phyloP scores from a whole-genome alignment of 169 alveolate genomes.

The Babesia microti region DNA sequence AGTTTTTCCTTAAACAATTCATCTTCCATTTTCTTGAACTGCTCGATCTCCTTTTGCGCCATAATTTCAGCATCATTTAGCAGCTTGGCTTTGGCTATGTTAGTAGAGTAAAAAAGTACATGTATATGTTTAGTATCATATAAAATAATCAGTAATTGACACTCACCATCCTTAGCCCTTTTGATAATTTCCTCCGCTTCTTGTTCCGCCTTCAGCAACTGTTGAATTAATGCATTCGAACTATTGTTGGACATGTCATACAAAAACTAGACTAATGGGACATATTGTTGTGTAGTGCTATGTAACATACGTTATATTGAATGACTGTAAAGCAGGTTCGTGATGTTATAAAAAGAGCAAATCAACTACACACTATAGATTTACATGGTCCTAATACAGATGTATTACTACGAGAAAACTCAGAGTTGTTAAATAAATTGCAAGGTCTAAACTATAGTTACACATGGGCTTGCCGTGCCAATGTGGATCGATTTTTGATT shows the following conservation, averaged over 20 bases:
- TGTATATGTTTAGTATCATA: neutral
- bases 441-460: too few species aligned
- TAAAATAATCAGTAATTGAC: neutral
- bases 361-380: too few species aligned
- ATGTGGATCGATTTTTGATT: too few species aligned
- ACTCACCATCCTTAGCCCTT: slow-evolving; percentile 62
- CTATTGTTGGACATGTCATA: slow-evolving; percentile 22
- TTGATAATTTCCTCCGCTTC: slow-evolving; percentile 63
- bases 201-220: slow-evolving; percentile 61
- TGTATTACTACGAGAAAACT: too few species aligned
- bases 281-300: too few species aligned
- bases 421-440: too few species aligned
- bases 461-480: too few species aligned
- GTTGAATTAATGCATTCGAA: slow-evolving; percentile 62
- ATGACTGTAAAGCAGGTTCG: too few species aligned
- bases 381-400: too few species aligned
- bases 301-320: too few species aligned
- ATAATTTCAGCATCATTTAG: slow-evolving; percentile 59
- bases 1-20: slow-evolving; percentile 49
- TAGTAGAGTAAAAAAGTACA: neutral
- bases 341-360: too few species aligned
- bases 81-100: slow-evolving; percentile 56
- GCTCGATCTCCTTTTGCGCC: slow-evolving; percentile 55
- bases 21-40: slow-evolving; percentile 55
- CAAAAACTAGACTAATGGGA: too few species aligned